Evolutionary conservation across 768 basidiomycete genomes (phyloP), one percentile per base, ranked within the genome.

Genomic region (Boletus fagicola): DNA sequence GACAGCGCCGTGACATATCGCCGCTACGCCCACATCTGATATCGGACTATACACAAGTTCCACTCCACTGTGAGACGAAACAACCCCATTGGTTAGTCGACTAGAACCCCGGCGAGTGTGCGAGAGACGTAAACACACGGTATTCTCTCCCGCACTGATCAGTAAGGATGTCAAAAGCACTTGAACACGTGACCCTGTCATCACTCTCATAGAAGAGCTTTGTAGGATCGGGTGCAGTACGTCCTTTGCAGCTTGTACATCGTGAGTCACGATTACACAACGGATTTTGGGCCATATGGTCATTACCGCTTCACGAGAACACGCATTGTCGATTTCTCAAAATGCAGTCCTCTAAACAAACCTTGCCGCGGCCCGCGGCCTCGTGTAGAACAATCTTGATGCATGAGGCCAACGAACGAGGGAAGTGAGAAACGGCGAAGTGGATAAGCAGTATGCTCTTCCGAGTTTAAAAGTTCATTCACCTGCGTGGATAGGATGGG

Each of bases 281-380:
- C 9, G 46, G 11, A 43, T 40, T 35, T n/a, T 16, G 24, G 45
- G 36, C 39, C 43, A 8, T 44, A 22, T 20, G 26, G 46, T 51
- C 51, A 43, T 49, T 24, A 18, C 42, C 46, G 35, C 43, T 49
- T 46, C 40, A 53, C 58, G 39, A 35, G 49, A 59, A 51, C 35
- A 16, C 35, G 33, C 10, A 16, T 46, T 44, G 33, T 53, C 30
- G 49, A 49, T 28, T 60, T 31, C 35, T 24, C 42, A 33, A 31
- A 26, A 18, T 31, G 7, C n/a, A 11, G 36, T 35, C 36, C 22
- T 36, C 16, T 10, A 18, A 11, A 16, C 26, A 20, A 28, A 33
- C 51, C 56, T 43, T 51, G 30, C 67, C 53, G 54, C 26, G 57
- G 59, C 0, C 60, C 62, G 62, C 67, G 62, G 67, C 65, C 62